Conservation (phyloP, 805 yeast genomes). For the Ascoidea tarda region DNA sequence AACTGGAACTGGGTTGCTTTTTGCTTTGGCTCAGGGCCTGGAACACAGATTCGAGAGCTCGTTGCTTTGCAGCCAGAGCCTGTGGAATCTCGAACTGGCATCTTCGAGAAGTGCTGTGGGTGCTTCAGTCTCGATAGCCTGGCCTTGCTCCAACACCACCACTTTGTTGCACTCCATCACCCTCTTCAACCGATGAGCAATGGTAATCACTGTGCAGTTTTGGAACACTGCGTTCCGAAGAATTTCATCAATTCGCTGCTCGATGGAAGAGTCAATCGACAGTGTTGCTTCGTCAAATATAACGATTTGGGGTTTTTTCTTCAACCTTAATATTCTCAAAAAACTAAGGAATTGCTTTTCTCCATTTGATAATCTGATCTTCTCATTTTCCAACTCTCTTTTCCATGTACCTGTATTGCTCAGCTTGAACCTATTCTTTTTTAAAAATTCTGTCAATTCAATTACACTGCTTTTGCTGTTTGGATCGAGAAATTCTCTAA, state of each 20-base stretch:
- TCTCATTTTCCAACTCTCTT: slow-evolving; percentile 58
- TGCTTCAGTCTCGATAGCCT: slow-evolving; percentile 56
- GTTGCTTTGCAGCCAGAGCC: too few species aligned
- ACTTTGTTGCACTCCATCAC: slow-evolving; percentile 76
- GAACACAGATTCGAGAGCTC: too few species aligned
- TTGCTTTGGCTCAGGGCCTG: too few species aligned
- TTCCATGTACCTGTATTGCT: slow-evolving; percentile 54
- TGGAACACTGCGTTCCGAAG: slow-evolving; percentile 57
- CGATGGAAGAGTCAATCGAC: slow-evolving; percentile 73
- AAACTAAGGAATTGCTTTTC: slow-evolving; percentile 73
- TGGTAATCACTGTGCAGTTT: slow-evolving; percentile 60
- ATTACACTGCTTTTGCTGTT: slow-evolving; percentile 42
- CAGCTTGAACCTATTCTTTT: slow-evolving; percentile 27
- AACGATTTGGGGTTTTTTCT: slow-evolving; percentile 57
- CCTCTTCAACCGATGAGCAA: slow-evolving; percentile 75
- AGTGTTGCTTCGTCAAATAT: slow-evolving; percentile 79
- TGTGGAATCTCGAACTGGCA: too few species aligned
- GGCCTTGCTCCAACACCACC: slow-evolving; percentile 72
- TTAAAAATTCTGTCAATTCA: slow-evolving; percentile 58
- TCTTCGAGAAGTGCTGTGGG: slow-evolving; percentile 22
- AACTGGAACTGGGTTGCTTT: too few species aligned
- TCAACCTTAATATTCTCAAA: slow-evolving; percentile 45
- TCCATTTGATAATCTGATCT: slow-evolving; percentile 71
- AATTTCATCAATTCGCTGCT: slow-evolving; percentile 64
- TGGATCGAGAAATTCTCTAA: slow-evolving; percentile 63